phyloP scores from a whole-genome alignment of 1,139 yeast species.

The Barnettozyma hawaiiensis region DNA sequence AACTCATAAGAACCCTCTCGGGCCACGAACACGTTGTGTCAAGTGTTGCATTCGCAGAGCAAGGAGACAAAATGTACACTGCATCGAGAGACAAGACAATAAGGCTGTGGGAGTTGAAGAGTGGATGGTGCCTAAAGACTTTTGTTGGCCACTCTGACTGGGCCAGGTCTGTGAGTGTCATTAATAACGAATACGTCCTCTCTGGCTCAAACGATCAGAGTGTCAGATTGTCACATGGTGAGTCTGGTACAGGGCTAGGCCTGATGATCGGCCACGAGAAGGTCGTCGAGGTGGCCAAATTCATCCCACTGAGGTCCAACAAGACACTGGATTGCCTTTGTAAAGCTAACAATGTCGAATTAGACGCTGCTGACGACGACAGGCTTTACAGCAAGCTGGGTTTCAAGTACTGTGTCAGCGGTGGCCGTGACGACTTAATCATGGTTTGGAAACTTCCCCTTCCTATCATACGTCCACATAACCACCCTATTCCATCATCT shows the following conservation, averaged over 20 bases:
- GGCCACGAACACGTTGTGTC: slow-evolving; percentile 95
- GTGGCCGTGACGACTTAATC: slow-evolving; percentile 74
- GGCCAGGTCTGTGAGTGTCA: slow-evolving; percentile 65
- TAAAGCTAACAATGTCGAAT: slow-evolving; percentile 23
- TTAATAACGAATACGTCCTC: slow-evolving; percentile 49
- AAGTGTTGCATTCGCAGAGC: slow-evolving; percentile 44
- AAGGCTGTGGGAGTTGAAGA: slow-evolving; percentile 68
- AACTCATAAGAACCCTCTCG: slow-evolving; percentile 56
- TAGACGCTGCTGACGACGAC: slow-evolving; percentile 19
- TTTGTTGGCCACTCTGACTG: slow-evolving; percentile 84
- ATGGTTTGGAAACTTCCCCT: slow-evolving; percentile 73
- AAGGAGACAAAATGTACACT: slow-evolving; percentile 46
- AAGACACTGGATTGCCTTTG: slow-evolving; percentile 40
- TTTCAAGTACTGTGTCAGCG: slow-evolving; percentile 67
- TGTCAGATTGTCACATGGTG: slow-evolving; percentile 57
- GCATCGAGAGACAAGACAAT: slow-evolving; percentile 75
- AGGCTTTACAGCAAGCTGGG: slow-evolving; percentile 39
- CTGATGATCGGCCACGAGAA: slow-evolving; percentile 74
- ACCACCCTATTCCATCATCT: slow-evolving; percentile 52
- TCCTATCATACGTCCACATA: slow-evolving; percentile 48
- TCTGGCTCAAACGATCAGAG: slow-evolving; percentile 84
- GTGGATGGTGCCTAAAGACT: slow-evolving; percentile 63
- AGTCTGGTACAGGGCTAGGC: slow-evolving; percentile 64
- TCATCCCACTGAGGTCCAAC: slow-evolving; percentile 50
- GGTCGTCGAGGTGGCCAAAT: slow-evolving; percentile 70